phyloP scores from a whole-genome alignment of 495 filamentous ascomycete species.

The Lepraria neglecta region DNA sequence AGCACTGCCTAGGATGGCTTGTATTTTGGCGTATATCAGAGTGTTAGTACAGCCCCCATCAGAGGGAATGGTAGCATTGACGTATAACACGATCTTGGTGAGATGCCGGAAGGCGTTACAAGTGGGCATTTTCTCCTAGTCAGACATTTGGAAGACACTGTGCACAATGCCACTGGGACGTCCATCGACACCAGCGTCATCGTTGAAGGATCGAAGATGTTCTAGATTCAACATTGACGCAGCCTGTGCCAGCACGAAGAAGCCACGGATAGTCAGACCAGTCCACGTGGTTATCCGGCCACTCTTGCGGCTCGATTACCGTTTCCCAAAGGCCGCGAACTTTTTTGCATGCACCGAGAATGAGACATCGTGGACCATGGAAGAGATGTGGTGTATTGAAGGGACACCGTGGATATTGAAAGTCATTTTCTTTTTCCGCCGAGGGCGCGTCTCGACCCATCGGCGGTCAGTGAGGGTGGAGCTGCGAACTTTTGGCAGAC shows the following conservation, averaged over 20 bases:
- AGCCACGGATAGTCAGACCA: neutral
- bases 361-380: too few species aligned
- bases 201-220: neutral
- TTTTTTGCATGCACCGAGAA: neutral
- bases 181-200: neutral
- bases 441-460: neutral
- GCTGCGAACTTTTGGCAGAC: neutral
- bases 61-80: neutral
- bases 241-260: neutral
- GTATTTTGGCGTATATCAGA: too few species aligned
- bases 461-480: neutral
- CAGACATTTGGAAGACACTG: neutral
- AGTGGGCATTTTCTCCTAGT: neutral
- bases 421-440: too few species aligned
- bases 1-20: too few species aligned
- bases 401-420: too few species aligned
- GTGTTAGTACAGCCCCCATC: too few species aligned
- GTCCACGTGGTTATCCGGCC: neutral
- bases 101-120: neutral
- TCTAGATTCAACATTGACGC: neutral
- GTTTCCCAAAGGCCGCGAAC: neutral
- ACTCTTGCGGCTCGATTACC: neutral
- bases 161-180: neutral
- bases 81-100: neutral
- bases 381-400: too few species aligned